These are phyloP conservation scores for Piper betle DNA, from an alignment of 164 flowering plant genomes.

Conservation along the genomic window DNA sequence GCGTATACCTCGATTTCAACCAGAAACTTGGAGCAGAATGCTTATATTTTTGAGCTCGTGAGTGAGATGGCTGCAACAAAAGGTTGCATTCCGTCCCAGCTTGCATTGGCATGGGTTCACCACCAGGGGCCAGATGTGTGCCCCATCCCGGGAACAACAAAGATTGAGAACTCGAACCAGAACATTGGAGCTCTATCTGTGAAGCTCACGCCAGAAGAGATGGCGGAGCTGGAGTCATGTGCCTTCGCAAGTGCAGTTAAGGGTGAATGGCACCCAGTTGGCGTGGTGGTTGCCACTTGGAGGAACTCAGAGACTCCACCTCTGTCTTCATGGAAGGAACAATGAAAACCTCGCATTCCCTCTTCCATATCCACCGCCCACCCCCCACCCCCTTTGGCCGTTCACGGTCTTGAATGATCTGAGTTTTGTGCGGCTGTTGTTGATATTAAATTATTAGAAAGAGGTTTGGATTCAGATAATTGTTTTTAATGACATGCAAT, in stretches of 20 bases:
- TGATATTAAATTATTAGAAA: too few relatives aligned
- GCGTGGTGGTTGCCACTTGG: constrained; percentile 4
- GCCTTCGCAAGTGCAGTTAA: constrained; percentile 19
- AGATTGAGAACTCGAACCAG: constrained; percentile 29
- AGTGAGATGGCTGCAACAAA: constrained; percentile 19
- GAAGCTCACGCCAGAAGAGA: constrained; percentile 25
- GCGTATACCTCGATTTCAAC: constrained; percentile 20
- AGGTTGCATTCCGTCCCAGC: constrained; percentile 29
- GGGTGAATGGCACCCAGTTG: constrained; percentile 18
- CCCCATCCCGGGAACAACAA: constrained; percentile 42
- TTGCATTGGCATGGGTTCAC: constrained; percentile 34
- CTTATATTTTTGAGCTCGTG: constrained; percentile 17
- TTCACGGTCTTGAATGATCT: too few relatives aligned
- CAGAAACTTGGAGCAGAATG: constrained; percentile 26
- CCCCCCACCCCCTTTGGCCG: too few relatives aligned
- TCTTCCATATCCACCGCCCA: too few relatives aligned
- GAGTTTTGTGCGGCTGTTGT: too few relatives aligned
- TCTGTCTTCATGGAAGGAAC: constrained; percentile 17
- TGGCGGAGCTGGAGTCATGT: constrained; percentile 26
- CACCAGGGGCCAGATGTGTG: constrained; percentile 28
- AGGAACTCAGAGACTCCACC: constrained; percentile 15
- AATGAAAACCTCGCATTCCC: neutral
- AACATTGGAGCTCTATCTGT: constrained; percentile 32
- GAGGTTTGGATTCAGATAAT: too few relatives aligned
- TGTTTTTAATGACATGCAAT: too few relatives aligned